Percentiles rank a stretch among this genome's conserved stretches.
These are phyloP conservation scores for Penicillium sclerotigenum DNA, from an alignment of 2,329 filamentous ascomycete species.

Conservation along the genomic window DNA sequence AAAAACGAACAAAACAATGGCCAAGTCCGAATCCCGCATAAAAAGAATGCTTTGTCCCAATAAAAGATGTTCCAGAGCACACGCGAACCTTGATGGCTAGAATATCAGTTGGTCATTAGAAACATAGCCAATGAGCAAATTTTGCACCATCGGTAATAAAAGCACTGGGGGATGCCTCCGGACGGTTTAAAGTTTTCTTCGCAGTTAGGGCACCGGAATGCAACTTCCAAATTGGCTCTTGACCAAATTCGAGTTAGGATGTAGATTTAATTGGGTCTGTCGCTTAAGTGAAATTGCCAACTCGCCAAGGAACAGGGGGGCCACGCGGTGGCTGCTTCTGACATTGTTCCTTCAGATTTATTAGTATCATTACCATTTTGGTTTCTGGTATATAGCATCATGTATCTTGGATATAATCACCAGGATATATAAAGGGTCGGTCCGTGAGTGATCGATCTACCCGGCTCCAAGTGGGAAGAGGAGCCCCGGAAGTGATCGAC, in stretches of 20 bases:
- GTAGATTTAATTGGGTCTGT: background rate
- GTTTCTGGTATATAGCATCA: background rate
- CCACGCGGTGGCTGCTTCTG: background rate
- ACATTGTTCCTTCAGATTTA: background rate
- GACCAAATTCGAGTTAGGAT: background rate
- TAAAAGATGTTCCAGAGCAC: too few species aligned
- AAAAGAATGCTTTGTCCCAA: too few species aligned
- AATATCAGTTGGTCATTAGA: background rate
- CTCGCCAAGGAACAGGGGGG: background rate
- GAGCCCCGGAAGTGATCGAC: too few species aligned
- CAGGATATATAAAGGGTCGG: background rate
- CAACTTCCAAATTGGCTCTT: background rate
- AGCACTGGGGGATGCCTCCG: background rate
- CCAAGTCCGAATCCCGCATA: too few species aligned
- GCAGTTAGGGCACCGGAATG: background rate
- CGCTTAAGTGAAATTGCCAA: background rate
- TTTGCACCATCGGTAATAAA: background rate
- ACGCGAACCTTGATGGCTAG: too few species aligned
- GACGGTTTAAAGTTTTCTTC: too few species aligned
- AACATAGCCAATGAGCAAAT: background rate
- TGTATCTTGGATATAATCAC: background rate
- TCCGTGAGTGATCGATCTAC: background rate
- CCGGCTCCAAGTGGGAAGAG: too few species aligned
- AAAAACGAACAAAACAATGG: too few species aligned
- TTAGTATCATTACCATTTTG: background rate